Percentiles rank a stretch among this genome's conserved stretches.
Conservation (phyloP, 805 yeast species). For the Schwanniomyces polymorphus region DNA sequence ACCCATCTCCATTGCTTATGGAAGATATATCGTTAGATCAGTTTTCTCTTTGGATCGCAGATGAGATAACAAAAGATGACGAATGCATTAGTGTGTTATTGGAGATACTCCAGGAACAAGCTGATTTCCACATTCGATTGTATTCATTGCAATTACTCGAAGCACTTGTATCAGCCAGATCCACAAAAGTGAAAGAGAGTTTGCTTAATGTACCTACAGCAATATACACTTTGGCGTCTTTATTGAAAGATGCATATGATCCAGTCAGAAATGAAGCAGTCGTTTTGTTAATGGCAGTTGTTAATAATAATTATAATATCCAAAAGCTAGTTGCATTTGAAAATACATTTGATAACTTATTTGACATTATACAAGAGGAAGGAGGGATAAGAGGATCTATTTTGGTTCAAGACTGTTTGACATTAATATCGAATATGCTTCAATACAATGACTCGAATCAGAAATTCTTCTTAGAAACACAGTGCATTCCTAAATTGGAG, state of each 20-base stretch:
- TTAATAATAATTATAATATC: conserved; percentile 76
- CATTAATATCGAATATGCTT: conserved; percentile 68
- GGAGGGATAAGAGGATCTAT: conserved; percentile 89
- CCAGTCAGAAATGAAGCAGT: conserved; percentile 89
- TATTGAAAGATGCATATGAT: conserved; percentile 53
- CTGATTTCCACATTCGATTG: conserved; percentile 74
- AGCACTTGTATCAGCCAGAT: conserved; percentile 77
- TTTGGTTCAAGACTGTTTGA: conserved; percentile 87
- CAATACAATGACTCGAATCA: conserved; percentile 89
- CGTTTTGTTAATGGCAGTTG: conserved; percentile 78
- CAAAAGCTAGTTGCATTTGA: conserved; percentile 95
- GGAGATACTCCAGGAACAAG: conserved; percentile 46
- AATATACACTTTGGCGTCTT: conserved; percentile 68
- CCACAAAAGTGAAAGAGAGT: conserved; percentile 69
- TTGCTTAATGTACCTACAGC: conserved; percentile 76
- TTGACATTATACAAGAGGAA: conserved; percentile 78
- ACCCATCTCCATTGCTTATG: conserved; percentile 68
- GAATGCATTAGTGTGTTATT: conserved; percentile 27
- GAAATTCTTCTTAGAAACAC: conserved; percentile 81
- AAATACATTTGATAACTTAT: conserved; percentile 81
- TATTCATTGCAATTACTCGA: conserved; percentile 85
- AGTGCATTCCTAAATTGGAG: conserved; percentile 67
- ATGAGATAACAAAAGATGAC: conserved; percentile 71
- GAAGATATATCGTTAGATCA: conserved; percentile 68
- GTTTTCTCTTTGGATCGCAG: conserved; percentile 92